Evolutionary conservation across 208 protist species (phyloP).

Genomic region (Wallacemonas collosoma): DNA sequence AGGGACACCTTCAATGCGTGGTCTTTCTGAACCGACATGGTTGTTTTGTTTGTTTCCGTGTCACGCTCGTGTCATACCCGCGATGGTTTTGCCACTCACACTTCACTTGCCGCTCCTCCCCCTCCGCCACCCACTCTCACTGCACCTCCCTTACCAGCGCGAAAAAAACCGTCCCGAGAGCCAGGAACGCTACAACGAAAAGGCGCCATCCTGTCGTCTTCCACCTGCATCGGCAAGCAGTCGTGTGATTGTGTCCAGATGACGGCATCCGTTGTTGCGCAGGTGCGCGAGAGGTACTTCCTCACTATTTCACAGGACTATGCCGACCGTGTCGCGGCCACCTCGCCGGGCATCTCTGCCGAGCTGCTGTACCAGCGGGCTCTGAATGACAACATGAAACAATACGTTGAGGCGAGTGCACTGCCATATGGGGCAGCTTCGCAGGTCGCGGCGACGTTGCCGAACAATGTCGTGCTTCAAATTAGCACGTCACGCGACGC

Average conservation of each 20-base stretch:
- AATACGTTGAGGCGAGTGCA: conserved; percentile 51
- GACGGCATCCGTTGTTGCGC: conserved; percentile 5
- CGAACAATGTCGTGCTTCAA: conserved; percentile 65
- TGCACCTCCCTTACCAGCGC: too few relatives aligned
- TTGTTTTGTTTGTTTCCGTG: too few relatives aligned
- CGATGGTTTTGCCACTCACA: too few relatives aligned
- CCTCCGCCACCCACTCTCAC: too few relatives aligned
- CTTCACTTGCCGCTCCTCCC: too few relatives aligned
- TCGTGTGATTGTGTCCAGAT: conserved; percentile 16
- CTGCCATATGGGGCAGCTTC: conserved; percentile 61
- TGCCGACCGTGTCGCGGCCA: conserved; percentile 37
- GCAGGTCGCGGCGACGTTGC: conserved; percentile 41
- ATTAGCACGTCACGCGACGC: conserved; percentile 73
- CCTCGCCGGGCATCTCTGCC: conserved; percentile 29
- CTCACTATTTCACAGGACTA: conserved; percentile 66
- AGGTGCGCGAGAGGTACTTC: conserved; percentile 25
- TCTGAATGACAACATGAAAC: conserved; percentile 61
- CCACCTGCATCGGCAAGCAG: not conserved
- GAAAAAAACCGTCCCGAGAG: too few relatives aligned
- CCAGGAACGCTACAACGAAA: too few relatives aligned
- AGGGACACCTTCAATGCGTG: too few relatives aligned
- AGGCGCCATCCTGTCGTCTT: too few relatives aligned
- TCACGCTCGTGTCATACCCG: too few relatives aligned
- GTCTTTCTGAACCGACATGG: too few relatives aligned
- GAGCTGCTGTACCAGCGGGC: conserved; percentile 53